Conservation (phyloP, 2,329 filamentous ascomycete genomes). For the Fusarium veterinarium region DNA sequence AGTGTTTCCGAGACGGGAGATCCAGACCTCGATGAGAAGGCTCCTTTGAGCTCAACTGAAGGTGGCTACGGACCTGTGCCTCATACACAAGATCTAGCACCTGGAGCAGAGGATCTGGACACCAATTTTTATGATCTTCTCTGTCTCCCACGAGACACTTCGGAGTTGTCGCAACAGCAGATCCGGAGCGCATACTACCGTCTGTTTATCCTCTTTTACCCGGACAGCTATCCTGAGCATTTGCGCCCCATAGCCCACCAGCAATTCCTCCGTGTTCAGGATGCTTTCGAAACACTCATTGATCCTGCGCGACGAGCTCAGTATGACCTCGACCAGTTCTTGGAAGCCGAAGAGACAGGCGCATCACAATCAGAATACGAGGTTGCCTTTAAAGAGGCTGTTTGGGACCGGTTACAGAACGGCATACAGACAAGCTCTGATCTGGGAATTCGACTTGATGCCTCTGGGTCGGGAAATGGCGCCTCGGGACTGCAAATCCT, state of each 20-base stretch:
- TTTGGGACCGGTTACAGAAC: conserved; percentile 35
- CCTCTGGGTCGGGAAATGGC: conserved; percentile 31
- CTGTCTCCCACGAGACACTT: conserved; percentile 52
- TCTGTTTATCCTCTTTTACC: conserved; percentile 58
- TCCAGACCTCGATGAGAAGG: conserved; percentile 28
- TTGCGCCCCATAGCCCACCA: conserved; percentile 53
- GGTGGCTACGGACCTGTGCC: conserved; percentile 2
- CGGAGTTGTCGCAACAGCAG: conserved; percentile 46
- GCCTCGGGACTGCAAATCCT: conserved; percentile 43
- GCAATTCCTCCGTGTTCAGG: conserved; percentile 56
- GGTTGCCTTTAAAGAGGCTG: conserved; percentile 34
- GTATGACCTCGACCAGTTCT: conserved; percentile 53
- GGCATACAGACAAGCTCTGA: conserved; percentile 50
- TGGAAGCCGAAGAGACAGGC: conserved; percentile 36
- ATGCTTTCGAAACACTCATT: conserved; percentile 61
- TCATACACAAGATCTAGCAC: neutral
- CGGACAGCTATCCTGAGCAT: conserved; percentile 54
- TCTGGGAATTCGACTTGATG: conserved; percentile 53
- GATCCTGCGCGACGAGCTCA: conserved; percentile 55
- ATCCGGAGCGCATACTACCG: conserved; percentile 59
- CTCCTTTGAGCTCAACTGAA: conserved; percentile 22
- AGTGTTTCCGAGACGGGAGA: conserved; percentile 39
- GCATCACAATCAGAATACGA: conserved; percentile 31
- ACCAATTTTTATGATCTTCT: conserved; percentile 59
- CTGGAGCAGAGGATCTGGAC: conserved; percentile 22